Conservation (phyloP, 2,329 filamentous ascomycete genomes). For the Chalara sp. region DNA sequence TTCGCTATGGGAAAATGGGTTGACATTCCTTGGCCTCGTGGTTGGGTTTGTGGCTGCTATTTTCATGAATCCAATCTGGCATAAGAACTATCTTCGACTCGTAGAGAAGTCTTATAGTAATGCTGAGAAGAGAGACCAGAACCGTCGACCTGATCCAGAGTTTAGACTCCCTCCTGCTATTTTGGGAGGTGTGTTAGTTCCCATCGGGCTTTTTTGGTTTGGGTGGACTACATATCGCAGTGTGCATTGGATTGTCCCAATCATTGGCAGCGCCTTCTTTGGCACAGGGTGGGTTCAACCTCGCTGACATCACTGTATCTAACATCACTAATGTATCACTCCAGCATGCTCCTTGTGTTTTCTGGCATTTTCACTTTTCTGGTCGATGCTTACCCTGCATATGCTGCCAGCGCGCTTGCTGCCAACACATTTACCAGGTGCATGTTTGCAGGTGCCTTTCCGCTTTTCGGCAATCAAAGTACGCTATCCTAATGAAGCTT, state of each 20-base stretch:
- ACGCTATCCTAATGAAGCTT: not conserved
- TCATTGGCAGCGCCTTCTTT: conserved; percentile 65
- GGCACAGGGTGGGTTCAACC: conserved; percentile 52
- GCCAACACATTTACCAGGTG: conserved; percentile 76
- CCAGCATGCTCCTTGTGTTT: conserved; percentile 61
- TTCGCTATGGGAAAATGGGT: conserved; percentile 68
- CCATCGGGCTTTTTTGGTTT: conserved; percentile 79
- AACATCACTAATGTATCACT: too few relatives aligned
- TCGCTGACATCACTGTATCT: not conserved
- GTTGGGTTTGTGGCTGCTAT: conserved; percentile 57
- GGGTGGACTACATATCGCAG: conserved; percentile 70
- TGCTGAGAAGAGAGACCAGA: conserved; percentile 34
- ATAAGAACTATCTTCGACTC: conserved; percentile 48
- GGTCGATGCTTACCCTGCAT: conserved; percentile 70
- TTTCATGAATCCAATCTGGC: conserved; percentile 58
- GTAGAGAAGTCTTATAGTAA: conserved; percentile 43
- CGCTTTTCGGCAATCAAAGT: conserved; percentile 61
- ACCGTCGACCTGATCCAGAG: conserved; percentile 67
- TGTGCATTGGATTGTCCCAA: conserved; percentile 70
- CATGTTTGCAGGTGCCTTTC: conserved; percentile 73
- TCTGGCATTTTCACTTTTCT: conserved; percentile 78
- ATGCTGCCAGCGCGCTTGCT: conserved; percentile 71
- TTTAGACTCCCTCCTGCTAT: conserved; percentile 72
- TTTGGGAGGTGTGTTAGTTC: conserved; percentile 66
- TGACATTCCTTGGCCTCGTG: conserved; percentile 66